phyloP scores from a whole-genome alignment of 2,329 filamentous ascomycete genomes.

The Septoria petroselini region DNA sequence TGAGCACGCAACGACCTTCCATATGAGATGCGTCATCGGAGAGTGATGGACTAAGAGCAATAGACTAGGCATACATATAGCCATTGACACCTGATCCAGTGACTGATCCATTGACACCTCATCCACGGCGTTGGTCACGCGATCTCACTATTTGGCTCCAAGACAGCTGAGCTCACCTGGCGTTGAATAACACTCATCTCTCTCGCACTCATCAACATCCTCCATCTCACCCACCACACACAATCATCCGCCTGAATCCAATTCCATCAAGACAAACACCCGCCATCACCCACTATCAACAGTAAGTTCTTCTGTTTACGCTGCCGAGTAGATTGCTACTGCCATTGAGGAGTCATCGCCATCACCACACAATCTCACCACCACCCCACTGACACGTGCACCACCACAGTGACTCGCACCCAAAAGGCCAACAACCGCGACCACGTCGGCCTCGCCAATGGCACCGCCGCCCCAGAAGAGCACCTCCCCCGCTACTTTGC shows the following conservation, averaged over 20 bases:
- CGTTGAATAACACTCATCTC: too few species aligned
- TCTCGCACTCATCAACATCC: neutral
- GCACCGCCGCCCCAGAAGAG: slow-evolving; percentile 65
- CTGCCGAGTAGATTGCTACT: too few species aligned
- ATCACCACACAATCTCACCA: neutral
- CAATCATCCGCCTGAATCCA: neutral
- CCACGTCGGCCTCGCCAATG: slow-evolving; percentile 75
- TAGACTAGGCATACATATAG: too few species aligned
- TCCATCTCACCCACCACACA: neutral
- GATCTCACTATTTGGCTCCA: too few species aligned
- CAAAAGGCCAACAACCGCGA: slow-evolving; percentile 95
- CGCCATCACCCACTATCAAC: slow-evolving; percentile 3
- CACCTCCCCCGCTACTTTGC: slow-evolving; percentile 88
- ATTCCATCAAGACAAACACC: too few species aligned
- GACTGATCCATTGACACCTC: too few species aligned
- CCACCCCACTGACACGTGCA: slow-evolving; percentile 15
- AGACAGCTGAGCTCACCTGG: too few species aligned
- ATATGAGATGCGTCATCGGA: neutral
- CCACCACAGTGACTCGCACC: slow-evolving; percentile 92
- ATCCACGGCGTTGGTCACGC: too few species aligned
- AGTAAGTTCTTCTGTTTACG: slow-evolving; percentile 6
- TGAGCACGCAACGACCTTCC: neutral
- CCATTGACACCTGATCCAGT: too few species aligned
- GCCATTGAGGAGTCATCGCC: slow-evolving; percentile 15
- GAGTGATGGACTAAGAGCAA: neutral